Base-by-base conservation (phyloP, 768 basidiomycete species). In the Termitomyces sp. region DNA sequence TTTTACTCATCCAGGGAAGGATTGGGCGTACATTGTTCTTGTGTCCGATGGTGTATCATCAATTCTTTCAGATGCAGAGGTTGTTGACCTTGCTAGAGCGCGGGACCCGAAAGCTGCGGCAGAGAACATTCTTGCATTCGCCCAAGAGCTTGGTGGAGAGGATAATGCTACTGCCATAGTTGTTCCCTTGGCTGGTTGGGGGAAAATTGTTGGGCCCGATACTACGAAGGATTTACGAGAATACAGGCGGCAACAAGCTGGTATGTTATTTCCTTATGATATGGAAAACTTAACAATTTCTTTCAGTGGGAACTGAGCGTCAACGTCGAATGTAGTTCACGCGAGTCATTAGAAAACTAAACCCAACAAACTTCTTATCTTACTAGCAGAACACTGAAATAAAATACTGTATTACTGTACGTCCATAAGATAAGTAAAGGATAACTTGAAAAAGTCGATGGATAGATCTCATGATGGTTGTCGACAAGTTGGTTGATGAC, bases 21-120 rank as follows among this genome's bases (percentile, higher is more conserved):
- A 92, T 53, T 95, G 92, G 85, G 88, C 95, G 0, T 96, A 88
- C 69, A 79, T 95, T 64, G 82, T 95, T 30, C 78, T 96, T 14
- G 78, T 95, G n/a, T 95, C 95, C 10, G 97, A 99, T 70, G 97
- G 97, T 5, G 82, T 98, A 49, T 91, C 94, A 1, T 93, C 92
- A 36, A 82, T 91, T 46, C 80, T 97, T 43, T 95, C 95, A 0
- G 95, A 98, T 69, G 90, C 92, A 60, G 97, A 99, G 74, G 88
- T 99, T 59, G 85, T 92, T 33, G 97, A 98, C 70, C 84, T 99
- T 44, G 89, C 87, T 6, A 80, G 95, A 45, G 84, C 88, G 7
- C 69, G 74, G 9, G 83, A 86, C 64, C 96, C 96, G 0, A 86
- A 84, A 65, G 72, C 74, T 32, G 95, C 93, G n/a, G 95, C 96